Percentiles rank a stretch among this genome's conserved stretches.
These are phyloP conservation scores for Trichoderma endophyticum DNA, from an alignment of 2,329 filamentous ascomycete genomes.

Conservation along the genomic window DNA sequence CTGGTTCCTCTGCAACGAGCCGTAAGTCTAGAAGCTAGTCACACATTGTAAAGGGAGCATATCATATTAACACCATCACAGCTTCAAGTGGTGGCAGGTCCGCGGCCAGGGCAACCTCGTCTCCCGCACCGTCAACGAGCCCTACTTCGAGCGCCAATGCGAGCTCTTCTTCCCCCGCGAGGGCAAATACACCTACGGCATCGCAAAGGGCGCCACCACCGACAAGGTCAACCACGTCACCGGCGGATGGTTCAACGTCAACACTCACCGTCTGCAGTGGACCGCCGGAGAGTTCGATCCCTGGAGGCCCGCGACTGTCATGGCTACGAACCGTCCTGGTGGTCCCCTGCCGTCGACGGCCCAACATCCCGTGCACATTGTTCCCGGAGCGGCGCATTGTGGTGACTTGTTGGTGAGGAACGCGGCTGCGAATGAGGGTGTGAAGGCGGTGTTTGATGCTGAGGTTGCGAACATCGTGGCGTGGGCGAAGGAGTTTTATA, in stretches of 20 bases:
- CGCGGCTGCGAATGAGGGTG: constrained; percentile 39
- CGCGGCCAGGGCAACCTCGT: constrained; percentile 50
- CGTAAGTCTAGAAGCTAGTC: constrained; percentile 30
- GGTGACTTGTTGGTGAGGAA: constrained; percentile 50
- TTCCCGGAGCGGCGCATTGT: constrained; percentile 54
- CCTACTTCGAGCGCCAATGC: constrained; percentile 57
- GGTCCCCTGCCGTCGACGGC: constrained; percentile 49
- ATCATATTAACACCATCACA: constrained; percentile 26
- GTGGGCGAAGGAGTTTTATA: constrained; percentile 54
- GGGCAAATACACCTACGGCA: constrained; percentile 47
- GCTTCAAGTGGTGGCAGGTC: constrained; percentile 30
- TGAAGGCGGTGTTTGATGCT: constrained; percentile 30
- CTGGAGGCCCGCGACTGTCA: constrained; percentile 54
- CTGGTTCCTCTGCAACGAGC: constrained; percentile 63
- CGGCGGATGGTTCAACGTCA: constrained; percentile 51
- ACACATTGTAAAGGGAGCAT: background rate
- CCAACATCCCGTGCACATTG: constrained; percentile 49
- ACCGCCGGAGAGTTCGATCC: constrained; percentile 59
- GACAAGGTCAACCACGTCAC: constrained; percentile 50
- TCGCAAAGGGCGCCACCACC: constrained; percentile 43
- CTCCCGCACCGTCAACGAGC: constrained; percentile 47
- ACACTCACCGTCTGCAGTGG: constrained; percentile 54
- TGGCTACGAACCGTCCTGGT: constrained; percentile 50
- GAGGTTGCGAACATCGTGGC: constrained; percentile 48
- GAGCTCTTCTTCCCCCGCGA: constrained; percentile 51